Evolutionary conservation across 1,284 basidiomycete genomes (phyloP).

Genomic region (Boletus albobrunnescens): DNA sequence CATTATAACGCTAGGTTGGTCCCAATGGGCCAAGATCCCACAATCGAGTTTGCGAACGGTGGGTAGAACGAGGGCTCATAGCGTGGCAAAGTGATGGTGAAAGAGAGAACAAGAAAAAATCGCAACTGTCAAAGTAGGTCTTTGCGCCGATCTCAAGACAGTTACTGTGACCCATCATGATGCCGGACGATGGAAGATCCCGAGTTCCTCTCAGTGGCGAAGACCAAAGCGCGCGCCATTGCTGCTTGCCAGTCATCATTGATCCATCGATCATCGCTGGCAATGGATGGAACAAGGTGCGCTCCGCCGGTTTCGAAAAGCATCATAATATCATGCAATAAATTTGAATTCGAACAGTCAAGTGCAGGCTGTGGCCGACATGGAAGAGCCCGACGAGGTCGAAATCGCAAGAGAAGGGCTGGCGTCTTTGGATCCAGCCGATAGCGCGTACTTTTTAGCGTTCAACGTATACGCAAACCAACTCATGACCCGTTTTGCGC

Average conservation of each 20-base stretch:
- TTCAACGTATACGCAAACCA: conserved; percentile 10
- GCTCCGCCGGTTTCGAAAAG: neutral
- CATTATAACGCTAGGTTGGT: no score
- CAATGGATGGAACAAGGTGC: conserved; percentile 10
- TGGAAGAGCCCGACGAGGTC: conserved; percentile 12
- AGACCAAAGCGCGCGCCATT: neutral
- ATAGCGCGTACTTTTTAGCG: conserved; percentile 15
- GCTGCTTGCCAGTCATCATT: no score
- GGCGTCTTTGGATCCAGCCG: conserved; percentile 6
- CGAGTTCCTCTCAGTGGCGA: neutral
- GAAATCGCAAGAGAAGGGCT: conserved; percentile 16
- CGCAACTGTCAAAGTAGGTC: no score
- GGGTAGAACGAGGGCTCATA: no score
- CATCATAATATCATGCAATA: neutral
- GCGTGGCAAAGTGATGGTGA: no score
- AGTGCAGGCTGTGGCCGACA: neutral
- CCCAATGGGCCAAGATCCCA: no score
- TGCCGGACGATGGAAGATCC: neutral
- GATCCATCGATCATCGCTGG: no score
- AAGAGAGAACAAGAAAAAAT: no score
- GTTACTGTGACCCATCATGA: no score
- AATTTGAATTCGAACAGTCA: conserved; percentile 4
- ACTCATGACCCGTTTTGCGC: conserved; percentile 19
- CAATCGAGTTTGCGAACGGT: no score
- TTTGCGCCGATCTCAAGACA: no score